Conservation (phyloP, 768 basidiomycete species). For the Tricholoma bakamatsutake region DNA sequence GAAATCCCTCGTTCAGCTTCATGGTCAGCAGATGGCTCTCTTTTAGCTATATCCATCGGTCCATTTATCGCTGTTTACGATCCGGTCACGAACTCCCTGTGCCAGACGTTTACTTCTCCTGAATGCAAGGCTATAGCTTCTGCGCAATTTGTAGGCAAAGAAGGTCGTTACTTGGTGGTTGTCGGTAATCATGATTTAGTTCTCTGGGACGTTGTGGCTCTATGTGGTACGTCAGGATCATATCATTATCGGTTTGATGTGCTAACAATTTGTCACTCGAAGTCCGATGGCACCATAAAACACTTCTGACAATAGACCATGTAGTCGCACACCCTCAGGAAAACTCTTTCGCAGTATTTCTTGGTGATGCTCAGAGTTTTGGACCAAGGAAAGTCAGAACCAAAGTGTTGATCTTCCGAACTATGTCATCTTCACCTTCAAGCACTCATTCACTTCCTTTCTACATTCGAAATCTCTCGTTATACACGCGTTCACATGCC, state of each 20-base stretch:
- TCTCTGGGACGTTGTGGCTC: conserved; percentile 69
- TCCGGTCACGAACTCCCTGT: conserved; percentile 51
- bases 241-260: background rate
- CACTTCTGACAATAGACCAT: conserved; percentile 29
- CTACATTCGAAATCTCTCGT: conserved; percentile 44
- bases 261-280: background rate
- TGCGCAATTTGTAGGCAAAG: conserved; percentile 61
- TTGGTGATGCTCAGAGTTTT: conserved; percentile 22
- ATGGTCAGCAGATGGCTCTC: conserved; percentile 85
- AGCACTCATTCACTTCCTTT: conserved; percentile 51
- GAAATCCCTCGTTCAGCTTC: conserved; percentile 57
- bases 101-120: conserved; percentile 54
- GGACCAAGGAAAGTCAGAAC: conserved; percentile 24
- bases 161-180: conserved; percentile 67
- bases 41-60: conserved; percentile 71
- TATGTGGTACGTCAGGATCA: conserved; percentile 42
- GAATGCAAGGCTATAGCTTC: conserved; percentile 40
- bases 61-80: conserved; percentile 71
- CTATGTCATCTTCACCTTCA: conserved; percentile 39
- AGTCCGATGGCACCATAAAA: conserved; percentile 59
- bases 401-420: conserved; percentile 42
- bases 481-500: conserved; percentile 25
- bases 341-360: conserved; percentile 57
- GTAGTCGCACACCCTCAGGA: conserved; percentile 52
- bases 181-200: conserved; percentile 42